Evolutionary conservation across 2,329 filamentous ascomycete species (phyloP).

Genomic region (Aspergillus hortae): DNA sequence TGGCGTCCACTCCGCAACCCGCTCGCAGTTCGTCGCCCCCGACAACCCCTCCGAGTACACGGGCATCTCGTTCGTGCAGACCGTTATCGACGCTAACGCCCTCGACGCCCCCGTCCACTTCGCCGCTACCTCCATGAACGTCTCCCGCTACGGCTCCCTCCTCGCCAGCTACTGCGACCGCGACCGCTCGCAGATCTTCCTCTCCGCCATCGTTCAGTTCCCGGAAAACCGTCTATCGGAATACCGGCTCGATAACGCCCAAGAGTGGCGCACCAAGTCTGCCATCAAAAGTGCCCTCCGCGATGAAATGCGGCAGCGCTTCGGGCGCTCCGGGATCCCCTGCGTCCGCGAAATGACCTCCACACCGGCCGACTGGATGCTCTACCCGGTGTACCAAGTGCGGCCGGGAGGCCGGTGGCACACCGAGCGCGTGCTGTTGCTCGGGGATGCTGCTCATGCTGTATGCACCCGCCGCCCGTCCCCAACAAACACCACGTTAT

Average conservation of each 20-base stretch:
- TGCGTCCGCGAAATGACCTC: slow-evolving; percentile 36
- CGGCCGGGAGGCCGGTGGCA: slow-evolving; percentile 37
- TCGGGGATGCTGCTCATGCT: slow-evolving; percentile 48
- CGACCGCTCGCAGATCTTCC: slow-evolving; percentile 35
- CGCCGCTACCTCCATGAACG: slow-evolving; percentile 37
- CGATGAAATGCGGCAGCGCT: slow-evolving; percentile 34
- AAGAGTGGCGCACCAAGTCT: slow-evolving; percentile 33
- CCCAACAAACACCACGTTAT: background rate
- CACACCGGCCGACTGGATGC: slow-evolving; percentile 35
- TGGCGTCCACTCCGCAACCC: slow-evolving; percentile 38
- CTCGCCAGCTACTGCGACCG: slow-evolving; percentile 39
- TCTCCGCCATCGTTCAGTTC: slow-evolving; percentile 39
- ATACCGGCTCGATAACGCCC: slow-evolving; percentile 24
- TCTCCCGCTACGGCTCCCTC: slow-evolving; percentile 37
- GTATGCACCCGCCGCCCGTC: slow-evolving; percentile 24
- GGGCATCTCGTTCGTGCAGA: slow-evolving; percentile 38
- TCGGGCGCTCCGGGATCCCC: slow-evolving; percentile 32
- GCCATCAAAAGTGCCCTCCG: slow-evolving; percentile 34
- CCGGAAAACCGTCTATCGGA: slow-evolving; percentile 22
- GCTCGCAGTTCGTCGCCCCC: slow-evolving; percentile 34
- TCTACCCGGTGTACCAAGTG: slow-evolving; percentile 46
- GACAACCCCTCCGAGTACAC: slow-evolving; percentile 34
- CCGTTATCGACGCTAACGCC: slow-evolving; percentile 21
- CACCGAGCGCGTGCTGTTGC: slow-evolving; percentile 37
- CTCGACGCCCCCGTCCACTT: slow-evolving; percentile 29